Evolutionary conservation across 192 early-diverging fungal genomes (phyloP), one percentile per base, ranked within the genome.

Genomic region (Entomortierella chlamydospora): DNA sequence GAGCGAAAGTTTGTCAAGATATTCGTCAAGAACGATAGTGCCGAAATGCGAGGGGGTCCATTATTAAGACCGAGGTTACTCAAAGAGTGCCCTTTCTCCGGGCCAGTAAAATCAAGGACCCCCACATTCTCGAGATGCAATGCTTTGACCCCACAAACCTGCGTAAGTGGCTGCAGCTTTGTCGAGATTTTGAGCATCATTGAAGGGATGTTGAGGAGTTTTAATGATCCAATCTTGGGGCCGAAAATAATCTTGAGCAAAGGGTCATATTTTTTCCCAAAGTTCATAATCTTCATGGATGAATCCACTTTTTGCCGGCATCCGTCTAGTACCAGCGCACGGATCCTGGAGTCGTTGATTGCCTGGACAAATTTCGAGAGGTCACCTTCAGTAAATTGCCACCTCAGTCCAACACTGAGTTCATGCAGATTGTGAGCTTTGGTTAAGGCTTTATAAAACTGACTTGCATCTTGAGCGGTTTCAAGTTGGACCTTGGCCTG

Each of bases 251-350:
- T 22, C 7, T 31, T 55, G 18, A 64, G 56, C 23, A 73, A 42
- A 13, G 71, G 62, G n/a, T 73, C 62, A 43, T 73, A 73, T 31
- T 73, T 73, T 42, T 73, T 73, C n/a, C 71, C 56, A 64, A 65
- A 65, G 28, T 39, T 58, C 20, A 59, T 60, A 6, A 58, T 10
- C 22, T 58, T 64, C 37, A 22, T 31, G n/a, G 43, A 43, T 4
- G 62, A 22, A 4, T 73, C 57, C 7, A 43, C 8, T 22, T 65
- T 73, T 28, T 58, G 62, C 26, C 53, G 53, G 22, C 62, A 25
- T 2, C 72, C 72, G 55, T 74, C 72, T 18, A 74, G 12, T 1
- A 52, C n/a, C 43, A 74, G 26, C 0, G 41, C 22, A 13, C 45
- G 18, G 52, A 74, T 34, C 29, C 47, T 74, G 4, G 72, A 61